A percentile compares a stretch with the other conserved stretches of the same genome.
These are phyloP conservation scores for Boletus fagicola DNA, from an alignment of 768 basidiomycete species.

Conservation along the genomic window DNA sequence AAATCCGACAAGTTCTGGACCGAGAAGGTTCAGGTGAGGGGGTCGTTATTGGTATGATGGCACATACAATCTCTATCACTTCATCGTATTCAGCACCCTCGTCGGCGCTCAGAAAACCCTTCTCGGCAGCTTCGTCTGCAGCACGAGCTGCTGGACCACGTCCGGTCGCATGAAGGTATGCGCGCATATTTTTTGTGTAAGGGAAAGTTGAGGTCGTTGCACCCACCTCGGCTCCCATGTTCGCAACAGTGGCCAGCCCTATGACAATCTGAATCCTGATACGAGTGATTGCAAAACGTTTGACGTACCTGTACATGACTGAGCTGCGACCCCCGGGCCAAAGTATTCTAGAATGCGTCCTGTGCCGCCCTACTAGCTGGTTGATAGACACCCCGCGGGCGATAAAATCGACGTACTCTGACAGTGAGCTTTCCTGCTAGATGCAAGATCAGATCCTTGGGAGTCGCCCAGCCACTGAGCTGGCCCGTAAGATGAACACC, in stretches of 20 bases:
- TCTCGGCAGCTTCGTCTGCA: conserved; percentile 77
- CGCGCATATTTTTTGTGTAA: conserved; percentile 85
- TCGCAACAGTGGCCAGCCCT: conserved; percentile 93
- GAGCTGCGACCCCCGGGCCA: conserved; percentile 83
- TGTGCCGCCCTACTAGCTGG: conserved; percentile 74
- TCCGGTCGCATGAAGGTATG: conserved; percentile 88
- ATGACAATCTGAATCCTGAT: background rate
- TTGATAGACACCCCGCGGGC: background rate
- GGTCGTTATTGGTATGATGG: background rate
- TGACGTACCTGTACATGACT: conserved; percentile 84
- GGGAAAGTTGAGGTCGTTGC: conserved; percentile 99
- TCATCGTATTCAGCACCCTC: conserved; percentile 92
- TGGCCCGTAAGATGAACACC: conserved; percentile 88
- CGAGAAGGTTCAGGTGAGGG: background rate
- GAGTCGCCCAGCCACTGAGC: conserved; percentile 87
- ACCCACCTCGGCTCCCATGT: conserved; percentile 99
- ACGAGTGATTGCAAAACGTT: background rate
- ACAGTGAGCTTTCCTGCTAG: conserved; percentile 94
- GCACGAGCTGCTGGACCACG: conserved; percentile 81
- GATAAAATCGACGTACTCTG: conserved; percentile 50
- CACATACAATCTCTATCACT: conserved; percentile 85
- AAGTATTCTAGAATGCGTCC: conserved; percentile 97
- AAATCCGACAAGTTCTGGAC: conserved; percentile 79
- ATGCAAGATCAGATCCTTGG: conserved; percentile 95
- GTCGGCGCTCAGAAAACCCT: conserved; percentile 81